phyloP scores from a whole-genome alignment of 164 flowering plant species.

The Echeveria elegans region DNA sequence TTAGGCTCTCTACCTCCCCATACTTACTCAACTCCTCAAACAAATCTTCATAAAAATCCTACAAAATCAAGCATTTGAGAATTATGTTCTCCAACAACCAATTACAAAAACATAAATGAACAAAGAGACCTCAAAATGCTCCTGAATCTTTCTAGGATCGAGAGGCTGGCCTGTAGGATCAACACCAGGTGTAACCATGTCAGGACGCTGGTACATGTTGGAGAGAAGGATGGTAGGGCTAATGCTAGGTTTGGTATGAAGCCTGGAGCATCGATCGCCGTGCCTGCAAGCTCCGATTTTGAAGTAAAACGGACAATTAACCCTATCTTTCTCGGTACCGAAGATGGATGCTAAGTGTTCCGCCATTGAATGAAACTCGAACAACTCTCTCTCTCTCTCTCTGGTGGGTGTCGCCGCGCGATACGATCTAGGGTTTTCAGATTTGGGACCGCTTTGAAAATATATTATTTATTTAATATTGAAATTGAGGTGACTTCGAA shows the following conservation, averaged over 20 bases:
- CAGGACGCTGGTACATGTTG: conserved; percentile 75
- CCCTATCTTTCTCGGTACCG: conserved; percentile 88
- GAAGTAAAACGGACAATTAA: conserved; percentile 93
- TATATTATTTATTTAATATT: too few relatives aligned
- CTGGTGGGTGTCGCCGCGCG: too few relatives aligned
- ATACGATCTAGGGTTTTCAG: not conserved
- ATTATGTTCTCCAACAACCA: not conserved
- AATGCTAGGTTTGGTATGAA: conserved; percentile 55
- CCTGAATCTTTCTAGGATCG: conserved; percentile 52
- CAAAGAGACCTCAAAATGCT: conserved; percentile 47
- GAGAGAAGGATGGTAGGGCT: conserved; percentile 61
- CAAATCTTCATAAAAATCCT: conserved; percentile 39
- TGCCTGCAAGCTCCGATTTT: conserved; percentile 83
- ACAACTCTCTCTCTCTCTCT: not conserved
- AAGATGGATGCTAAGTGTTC: conserved; percentile 91
- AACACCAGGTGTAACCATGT: conserved; percentile 57
- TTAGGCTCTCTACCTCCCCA: conserved; percentile 35
- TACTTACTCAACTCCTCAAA: conserved; percentile 43
- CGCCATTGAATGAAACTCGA: conserved; percentile 41
- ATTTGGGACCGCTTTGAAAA: not conserved
- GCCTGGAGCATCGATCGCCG: conserved; percentile 66
- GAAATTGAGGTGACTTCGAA: too few relatives aligned
- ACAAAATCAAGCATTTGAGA: not conserved
- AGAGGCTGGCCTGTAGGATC: conserved; percentile 51
- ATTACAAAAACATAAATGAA: too few relatives aligned